Percentiles rank a stretch among this genome's conserved stretches.
Conservation (phyloP, 1,139 yeast genomes). For the Yarrowia galli region DNA sequence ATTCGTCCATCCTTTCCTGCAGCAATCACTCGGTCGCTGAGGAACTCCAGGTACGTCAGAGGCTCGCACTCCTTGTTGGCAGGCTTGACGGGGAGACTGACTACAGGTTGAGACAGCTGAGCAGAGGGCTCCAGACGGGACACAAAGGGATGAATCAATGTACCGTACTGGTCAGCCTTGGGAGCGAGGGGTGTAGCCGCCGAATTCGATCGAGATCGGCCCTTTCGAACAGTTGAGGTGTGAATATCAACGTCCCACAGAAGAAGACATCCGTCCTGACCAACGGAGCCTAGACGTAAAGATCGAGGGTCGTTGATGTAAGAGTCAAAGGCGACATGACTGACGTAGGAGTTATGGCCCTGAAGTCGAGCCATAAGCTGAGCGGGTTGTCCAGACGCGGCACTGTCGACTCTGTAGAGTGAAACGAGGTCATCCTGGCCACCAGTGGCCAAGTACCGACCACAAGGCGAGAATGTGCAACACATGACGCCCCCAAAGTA, state of each 20-base stretch:
- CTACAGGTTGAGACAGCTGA: constrained; percentile 46
- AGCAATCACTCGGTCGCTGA: constrained; percentile 44
- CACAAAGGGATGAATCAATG: constrained; percentile 46
- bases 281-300: constrained; percentile 68
- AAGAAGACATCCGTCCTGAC: constrained; percentile 11
- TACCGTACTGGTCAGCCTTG: constrained; percentile 14
- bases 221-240: constrained; percentile 3
- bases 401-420: constrained; percentile 43
- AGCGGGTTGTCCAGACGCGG: constrained; percentile 43
- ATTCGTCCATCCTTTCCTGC: constrained; percentile 49
- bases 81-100: constrained; percentile 43
- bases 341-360: constrained; percentile 74
- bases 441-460: constrained; percentile 62
- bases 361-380: constrained; percentile 56
- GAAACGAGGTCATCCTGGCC: constrained; percentile 57
- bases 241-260: constrained; percentile 24
- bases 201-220: constrained; percentile 11
- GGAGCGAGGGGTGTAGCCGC: constrained; percentile 12
- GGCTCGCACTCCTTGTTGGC: constrained; percentile 46
- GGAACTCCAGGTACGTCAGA: constrained; percentile 47
- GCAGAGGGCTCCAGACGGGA: constrained; percentile 46
- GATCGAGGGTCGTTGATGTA: constrained; percentile 50
- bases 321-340: constrained; percentile 58
- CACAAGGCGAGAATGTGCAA: constrained; percentile 69
- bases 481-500: constrained; percentile 73